A percentile compares a stretch with the other conserved stretches of the same genome.
Conservation (phyloP, 2,329 filamentous ascomycete species). For the Pezicula neosporulosa region DNA sequence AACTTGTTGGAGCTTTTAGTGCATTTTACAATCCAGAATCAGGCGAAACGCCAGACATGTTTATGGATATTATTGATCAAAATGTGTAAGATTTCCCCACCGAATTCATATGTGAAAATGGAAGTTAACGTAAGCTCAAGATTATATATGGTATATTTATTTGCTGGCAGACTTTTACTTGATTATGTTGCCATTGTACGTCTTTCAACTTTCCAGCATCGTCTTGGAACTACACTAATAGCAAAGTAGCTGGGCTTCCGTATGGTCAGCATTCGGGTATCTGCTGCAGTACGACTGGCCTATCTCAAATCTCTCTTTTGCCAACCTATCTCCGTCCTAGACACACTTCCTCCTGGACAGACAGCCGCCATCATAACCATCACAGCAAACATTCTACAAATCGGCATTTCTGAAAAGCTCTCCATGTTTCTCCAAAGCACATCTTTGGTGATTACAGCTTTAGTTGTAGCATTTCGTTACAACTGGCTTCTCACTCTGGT, state of each 20-base stretch:
- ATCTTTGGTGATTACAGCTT: slow-evolving; percentile 48
- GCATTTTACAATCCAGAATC: slow-evolving; percentile 45
- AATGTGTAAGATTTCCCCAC: slow-evolving; percentile 19
- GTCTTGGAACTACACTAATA: background rate
- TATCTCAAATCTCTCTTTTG: slow-evolving; percentile 62
- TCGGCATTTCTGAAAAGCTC: slow-evolving; percentile 60
- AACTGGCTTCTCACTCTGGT: slow-evolving; percentile 58
- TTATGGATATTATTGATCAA: slow-evolving; percentile 45
- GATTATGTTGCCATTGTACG: slow-evolving; percentile 51
- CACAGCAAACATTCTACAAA: slow-evolving; percentile 58
- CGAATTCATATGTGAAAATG: background rate
- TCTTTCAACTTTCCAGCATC: background rate
- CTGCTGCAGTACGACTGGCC: slow-evolving; percentile 55
- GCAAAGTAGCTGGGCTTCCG: slow-evolving; percentile 39
- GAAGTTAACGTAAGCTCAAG: slow-evolving; percentile 33
- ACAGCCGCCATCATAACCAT: slow-evolving; percentile 62
- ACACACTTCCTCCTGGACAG: slow-evolving; percentile 60
- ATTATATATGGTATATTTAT: slow-evolving; percentile 55
- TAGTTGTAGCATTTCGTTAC: slow-evolving; percentile 50
- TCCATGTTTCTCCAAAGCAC: slow-evolving; percentile 53
- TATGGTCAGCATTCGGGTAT: slow-evolving; percentile 57
- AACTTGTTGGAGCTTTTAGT: slow-evolving; percentile 36
- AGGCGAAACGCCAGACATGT: slow-evolving; percentile 39
- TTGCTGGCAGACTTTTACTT: slow-evolving; percentile 50
- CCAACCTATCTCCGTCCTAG: slow-evolving; percentile 65